phyloP scores from a whole-genome alignment of 768 basidiomycete genomes.

The Postia placenta region DNA sequence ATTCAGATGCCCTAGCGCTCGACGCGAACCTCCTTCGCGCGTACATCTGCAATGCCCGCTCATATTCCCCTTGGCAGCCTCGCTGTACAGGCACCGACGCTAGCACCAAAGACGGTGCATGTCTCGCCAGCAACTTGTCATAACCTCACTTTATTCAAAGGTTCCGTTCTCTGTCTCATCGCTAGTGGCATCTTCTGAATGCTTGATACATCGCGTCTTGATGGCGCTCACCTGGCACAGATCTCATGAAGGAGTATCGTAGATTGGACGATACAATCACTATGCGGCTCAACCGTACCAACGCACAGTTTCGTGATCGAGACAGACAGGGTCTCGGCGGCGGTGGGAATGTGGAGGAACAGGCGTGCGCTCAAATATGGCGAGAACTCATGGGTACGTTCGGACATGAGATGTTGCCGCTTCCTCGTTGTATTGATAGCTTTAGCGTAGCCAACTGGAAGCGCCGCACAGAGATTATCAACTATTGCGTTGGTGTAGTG shows the following conservation, averaged over 20 bases:
- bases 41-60: conserved; percentile 31
- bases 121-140: conserved; percentile 71
- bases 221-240: conserved; percentile 33
- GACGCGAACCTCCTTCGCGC: background rate
- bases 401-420: background rate
- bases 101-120: conserved; percentile 57
- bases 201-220: background rate
- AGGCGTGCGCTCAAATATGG: conserved; percentile 75
- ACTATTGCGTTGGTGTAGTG: conserved; percentile 69
- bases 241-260: conserved; percentile 78
- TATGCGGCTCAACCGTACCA: conserved; percentile 77
- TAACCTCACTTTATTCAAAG: conserved; percentile 75
- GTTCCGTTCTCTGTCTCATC: conserved; percentile 25
- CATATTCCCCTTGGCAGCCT: conserved; percentile 57
- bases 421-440: background rate
- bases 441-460: conserved; percentile 50
- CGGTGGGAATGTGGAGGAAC: conserved; percentile 57
- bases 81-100: conserved; percentile 59
- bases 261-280: conserved; percentile 73
- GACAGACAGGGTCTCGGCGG: conserved; percentile 44
- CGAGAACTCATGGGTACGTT: conserved; percentile 68
- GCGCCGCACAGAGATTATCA: conserved; percentile 63
- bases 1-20: background rate
- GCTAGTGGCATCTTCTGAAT: conserved; percentile 1
- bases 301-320: conserved; percentile 68